phyloP scores from a whole-genome alignment of 139 green algal genomes.

The Mychonastes homosphaera region DNA sequence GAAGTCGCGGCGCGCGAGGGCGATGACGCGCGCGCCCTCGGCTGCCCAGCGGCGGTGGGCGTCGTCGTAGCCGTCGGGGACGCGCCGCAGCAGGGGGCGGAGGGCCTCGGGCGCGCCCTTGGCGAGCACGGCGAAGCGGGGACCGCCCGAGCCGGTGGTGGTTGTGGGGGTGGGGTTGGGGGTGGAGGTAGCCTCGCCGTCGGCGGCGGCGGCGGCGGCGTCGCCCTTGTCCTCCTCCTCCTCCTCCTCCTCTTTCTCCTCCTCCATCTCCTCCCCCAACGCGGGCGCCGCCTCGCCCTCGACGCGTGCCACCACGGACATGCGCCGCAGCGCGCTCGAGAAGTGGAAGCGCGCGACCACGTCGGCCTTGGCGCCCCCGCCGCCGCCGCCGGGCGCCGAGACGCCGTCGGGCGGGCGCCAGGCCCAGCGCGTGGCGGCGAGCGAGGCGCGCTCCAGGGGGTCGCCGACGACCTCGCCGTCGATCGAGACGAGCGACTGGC shows the following conservation, averaged over 20 bases:
- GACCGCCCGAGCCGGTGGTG: background rate
- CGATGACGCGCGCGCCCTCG: constrained; percentile 83
- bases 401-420: too few species aligned
- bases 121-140: constrained; percentile 31
- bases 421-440: too few species aligned
- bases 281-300: constrained; percentile 6
- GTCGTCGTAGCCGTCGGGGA: constrained; percentile 63
- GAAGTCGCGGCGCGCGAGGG: constrained; percentile 67
- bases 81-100: constrained; percentile 34
- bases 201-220: constrained; percentile 5
- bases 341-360: constrained; percentile 90
- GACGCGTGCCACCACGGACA: constrained; percentile 62
- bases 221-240: constrained; percentile 13
- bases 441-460: constrained; percentile 76
- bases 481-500: constrained; percentile 78
- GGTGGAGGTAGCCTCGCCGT: background rate
- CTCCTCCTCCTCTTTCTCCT: background rate
- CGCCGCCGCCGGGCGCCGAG: too few species aligned
- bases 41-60: constrained; percentile 77
- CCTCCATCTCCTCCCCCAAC: background rate
- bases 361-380: too few species aligned
- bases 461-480: constrained; percentile 65
- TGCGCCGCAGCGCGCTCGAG: constrained; percentile 80
- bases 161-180: background rate
- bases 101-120: constrained; percentile 88